These are phyloP conservation scores for Hibiscus syriacus DNA, from an alignment of 345 rosid species.

Conservation along the genomic window DNA sequence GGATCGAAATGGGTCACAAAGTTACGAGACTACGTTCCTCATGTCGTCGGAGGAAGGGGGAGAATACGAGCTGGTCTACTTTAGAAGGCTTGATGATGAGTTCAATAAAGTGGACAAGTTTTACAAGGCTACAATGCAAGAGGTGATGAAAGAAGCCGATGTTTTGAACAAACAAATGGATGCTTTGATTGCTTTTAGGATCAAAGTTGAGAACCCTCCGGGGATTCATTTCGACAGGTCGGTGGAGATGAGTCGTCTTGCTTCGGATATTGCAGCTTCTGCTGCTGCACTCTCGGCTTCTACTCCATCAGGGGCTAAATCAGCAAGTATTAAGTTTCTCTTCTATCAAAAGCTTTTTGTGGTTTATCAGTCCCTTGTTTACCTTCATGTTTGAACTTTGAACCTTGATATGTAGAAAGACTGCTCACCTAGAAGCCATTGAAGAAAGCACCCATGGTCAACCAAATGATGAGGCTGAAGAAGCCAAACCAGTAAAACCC, in stretches of 20 bases:
- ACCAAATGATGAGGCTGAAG: conserved; percentile 22
- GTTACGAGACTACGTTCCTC: conserved; percentile 45
- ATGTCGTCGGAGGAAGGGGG: conserved; percentile 53
- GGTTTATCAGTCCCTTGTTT: background rate
- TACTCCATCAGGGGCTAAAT: conserved; percentile 38
- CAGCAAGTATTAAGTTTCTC: conserved; percentile 29
- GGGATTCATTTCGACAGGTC: conserved; percentile 29
- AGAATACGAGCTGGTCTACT: conserved; percentile 49
- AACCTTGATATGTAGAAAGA: conserved; percentile 26
- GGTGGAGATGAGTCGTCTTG: conserved; percentile 52
- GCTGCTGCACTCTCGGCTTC: conserved; percentile 42
- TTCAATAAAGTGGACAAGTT: conserved; percentile 56
- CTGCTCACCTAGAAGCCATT: conserved; percentile 42
- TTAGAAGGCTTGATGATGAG: conserved; percentile 56
- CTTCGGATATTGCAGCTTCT: conserved; percentile 45
- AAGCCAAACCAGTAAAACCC: background rate
- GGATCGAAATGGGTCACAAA: conserved; percentile 16
- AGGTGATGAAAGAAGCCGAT: conserved; percentile 48
- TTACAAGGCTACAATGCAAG: conserved; percentile 41
- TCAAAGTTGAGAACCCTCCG: conserved; percentile 59
- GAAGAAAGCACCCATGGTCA: conserved; percentile 37
- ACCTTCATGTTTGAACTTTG: no score
- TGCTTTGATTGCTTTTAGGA: conserved; percentile 61
- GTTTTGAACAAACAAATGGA: conserved; percentile 54
- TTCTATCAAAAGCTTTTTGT: background rate